A percentile compares a stretch with the other conserved stretches of the same genome.
phyloP scores from a whole-genome alignment of 768 basidiomycete genomes.

The Tylopilus intermedius region DNA sequence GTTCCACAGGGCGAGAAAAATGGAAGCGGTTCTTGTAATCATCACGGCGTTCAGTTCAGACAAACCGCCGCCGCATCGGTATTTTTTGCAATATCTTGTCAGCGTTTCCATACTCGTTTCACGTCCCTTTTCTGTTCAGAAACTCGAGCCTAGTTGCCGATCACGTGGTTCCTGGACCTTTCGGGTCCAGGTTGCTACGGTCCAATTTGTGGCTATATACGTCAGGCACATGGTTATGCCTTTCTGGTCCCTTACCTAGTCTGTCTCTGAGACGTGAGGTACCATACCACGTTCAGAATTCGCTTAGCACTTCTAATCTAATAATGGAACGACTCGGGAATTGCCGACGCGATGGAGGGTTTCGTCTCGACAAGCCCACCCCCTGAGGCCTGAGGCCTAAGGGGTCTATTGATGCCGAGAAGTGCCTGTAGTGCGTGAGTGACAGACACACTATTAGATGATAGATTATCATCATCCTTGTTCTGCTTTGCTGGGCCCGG shows the following conservation, averaged over 20 bases:
- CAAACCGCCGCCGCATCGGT: slow-evolving; percentile 11
- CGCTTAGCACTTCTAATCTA: too few relatives aligned
- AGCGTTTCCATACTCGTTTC: slow-evolving; percentile 26
- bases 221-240: slow-evolving; percentile 16
- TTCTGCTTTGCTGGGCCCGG: slow-evolving; percentile 42
- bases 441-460: too few relatives aligned
- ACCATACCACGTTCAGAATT: too few relatives aligned
- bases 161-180: too few relatives aligned
- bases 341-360: too few relatives aligned
- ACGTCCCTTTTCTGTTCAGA: slow-evolving; percentile 16
- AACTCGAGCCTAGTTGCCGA: slow-evolving; percentile 23
- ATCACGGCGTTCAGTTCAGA: slow-evolving; percentile 6
- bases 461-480: too few relatives aligned
- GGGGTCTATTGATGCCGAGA: too few relatives aligned
- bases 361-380: too few relatives aligned
- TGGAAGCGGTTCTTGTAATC: slow-evolving; percentile 20
- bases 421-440: too few relatives aligned
- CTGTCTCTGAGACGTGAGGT: slow-evolving; percentile 10
- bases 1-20: slow-evolving; percentile 18
- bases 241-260: slow-evolving; percentile 5
- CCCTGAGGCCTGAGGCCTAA: too few relatives aligned
- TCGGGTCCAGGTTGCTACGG: too few relatives aligned
- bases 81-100: slow-evolving; percentile 14
- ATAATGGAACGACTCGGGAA: too few relatives aligned
- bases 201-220: slow-evolving; percentile 8